A percentile compares a stretch with the other conserved stretches of the same genome.
phyloP scores from a whole-genome alignment of 345 rosid species.

The Populus davidiana region DNA sequence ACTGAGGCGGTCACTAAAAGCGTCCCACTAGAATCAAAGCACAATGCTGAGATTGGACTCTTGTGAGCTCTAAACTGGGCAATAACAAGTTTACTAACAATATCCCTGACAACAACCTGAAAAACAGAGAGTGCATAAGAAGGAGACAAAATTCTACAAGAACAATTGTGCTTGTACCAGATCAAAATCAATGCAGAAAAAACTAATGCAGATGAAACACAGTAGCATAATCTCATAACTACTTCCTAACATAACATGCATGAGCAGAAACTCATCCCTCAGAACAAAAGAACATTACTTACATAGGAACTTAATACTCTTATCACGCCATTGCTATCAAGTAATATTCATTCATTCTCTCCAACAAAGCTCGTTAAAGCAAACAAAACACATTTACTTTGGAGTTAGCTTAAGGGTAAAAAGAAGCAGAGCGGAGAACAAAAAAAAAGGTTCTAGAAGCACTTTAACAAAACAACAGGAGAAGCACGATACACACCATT shows the following conservation, averaged over 20 bases:
- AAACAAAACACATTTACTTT: not conserved
- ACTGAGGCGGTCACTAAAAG: slow-evolving; percentile 91
- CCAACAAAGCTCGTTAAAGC: not conserved
- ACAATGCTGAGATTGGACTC: slow-evolving; percentile 82
- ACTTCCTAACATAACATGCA: not conserved
- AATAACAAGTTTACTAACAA: slow-evolving; percentile 59
- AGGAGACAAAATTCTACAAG: not conserved
- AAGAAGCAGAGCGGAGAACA: not conserved
- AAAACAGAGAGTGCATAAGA: not conserved
- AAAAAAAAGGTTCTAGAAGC: not conserved
- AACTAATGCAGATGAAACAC: not conserved
- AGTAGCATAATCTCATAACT: not conserved
- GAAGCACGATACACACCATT: slow-evolving; percentile 51
- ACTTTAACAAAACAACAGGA: slow-evolving; percentile 8
- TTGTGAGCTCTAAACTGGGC: slow-evolving; percentile 89
- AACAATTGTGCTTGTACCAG: not conserved
- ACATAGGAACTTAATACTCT: not conserved
- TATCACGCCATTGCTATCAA: not conserved
- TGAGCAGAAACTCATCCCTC: not conserved
- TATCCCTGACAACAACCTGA: slow-evolving; percentile 86
- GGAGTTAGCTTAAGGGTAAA: not conserved
- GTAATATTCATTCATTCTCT: not conserved
- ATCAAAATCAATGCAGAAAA: not conserved
- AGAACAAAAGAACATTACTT: not conserved
- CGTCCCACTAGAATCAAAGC: slow-evolving; percentile 90